phyloP scores from a whole-genome alignment of 345 rosid species.

The Camelina neglecta region DNA sequence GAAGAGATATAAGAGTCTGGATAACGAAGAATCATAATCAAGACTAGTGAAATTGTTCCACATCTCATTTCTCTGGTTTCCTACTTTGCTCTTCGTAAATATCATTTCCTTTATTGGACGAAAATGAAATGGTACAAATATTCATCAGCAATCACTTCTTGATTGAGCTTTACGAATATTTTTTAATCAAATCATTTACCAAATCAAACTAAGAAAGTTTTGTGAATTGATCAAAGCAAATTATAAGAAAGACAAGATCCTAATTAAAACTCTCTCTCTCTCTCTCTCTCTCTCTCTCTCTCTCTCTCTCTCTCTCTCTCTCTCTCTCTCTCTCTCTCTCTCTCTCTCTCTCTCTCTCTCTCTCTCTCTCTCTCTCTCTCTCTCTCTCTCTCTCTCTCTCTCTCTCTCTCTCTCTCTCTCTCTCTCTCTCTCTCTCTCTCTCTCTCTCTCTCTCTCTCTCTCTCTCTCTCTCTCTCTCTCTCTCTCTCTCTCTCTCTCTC shows the following conservation, averaged over 20 bases:
- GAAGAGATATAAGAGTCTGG: no score
- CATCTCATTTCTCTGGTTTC: constrained; percentile 26
- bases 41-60: constrained; percentile 30
- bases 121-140: background rate
- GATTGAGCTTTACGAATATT: background rate
- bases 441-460: no score
- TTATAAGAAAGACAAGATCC: constrained; percentile 6
- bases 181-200: constrained; percentile 25
- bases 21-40: background rate
- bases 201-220: constrained; percentile 31
- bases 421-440: no score
- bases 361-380: no score
- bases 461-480: background rate
- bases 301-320: no score
- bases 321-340: background rate
- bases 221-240: constrained; percentile 27
- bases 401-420: background rate
- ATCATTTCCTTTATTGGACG: background rate
- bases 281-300: no score
- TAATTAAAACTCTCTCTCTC: constrained; percentile 1
- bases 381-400: no score
- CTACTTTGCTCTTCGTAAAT: background rate
- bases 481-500: no score
- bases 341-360: background rate
- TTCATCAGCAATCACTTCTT: background rate